Conservation (phyloP, 768 basidiomycete genomes). For the Cyclocybe cylindracea region DNA sequence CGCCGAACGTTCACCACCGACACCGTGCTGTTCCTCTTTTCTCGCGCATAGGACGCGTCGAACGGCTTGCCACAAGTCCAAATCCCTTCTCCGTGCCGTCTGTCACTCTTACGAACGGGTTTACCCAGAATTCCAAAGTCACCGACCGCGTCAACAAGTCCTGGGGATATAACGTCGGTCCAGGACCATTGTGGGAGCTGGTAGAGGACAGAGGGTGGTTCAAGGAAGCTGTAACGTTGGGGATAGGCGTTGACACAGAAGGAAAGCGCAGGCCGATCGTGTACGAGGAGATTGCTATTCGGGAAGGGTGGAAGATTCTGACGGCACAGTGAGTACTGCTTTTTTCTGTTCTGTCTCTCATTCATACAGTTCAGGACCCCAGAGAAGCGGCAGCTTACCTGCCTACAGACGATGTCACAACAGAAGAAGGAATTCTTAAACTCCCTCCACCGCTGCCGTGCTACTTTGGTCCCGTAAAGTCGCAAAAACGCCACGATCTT, state of each 20-base stretch:
- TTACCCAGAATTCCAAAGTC: slow-evolving; percentile 48
- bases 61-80: slow-evolving; percentile 58
- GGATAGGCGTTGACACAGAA: slow-evolving; percentile 42
- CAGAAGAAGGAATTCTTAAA: slow-evolving; percentile 49
- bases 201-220: slow-evolving; percentile 78
- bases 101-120: slow-evolving; percentile 53
- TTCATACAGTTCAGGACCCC: slow-evolving; percentile 11
- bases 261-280: slow-evolving; percentile 60
- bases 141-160: slow-evolving; percentile 64
- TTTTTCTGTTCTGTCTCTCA: neutral
- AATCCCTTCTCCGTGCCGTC: slow-evolving; percentile 45
- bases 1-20: slow-evolving; percentile 70
- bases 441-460: slow-evolving; percentile 61
- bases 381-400: slow-evolving; percentile 64
- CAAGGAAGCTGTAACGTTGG: slow-evolving; percentile 53
- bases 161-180: slow-evolving; percentile 74
- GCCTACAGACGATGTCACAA: slow-evolving; percentile 52
- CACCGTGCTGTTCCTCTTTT: slow-evolving; percentile 70
- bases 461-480: slow-evolving; percentile 62
- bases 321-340: slow-evolving; percentile 43
- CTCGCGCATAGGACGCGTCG: slow-evolving; percentile 49
- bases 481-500: slow-evolving; percentile 51
- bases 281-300: slow-evolving; percentile 43
- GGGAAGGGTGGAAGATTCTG: slow-evolving; percentile 47
- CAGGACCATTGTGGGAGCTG: slow-evolving; percentile 80